Conservation (phyloP, 495 filamentous ascomycete genomes). For the Chaetomium cochliodes region DNA sequence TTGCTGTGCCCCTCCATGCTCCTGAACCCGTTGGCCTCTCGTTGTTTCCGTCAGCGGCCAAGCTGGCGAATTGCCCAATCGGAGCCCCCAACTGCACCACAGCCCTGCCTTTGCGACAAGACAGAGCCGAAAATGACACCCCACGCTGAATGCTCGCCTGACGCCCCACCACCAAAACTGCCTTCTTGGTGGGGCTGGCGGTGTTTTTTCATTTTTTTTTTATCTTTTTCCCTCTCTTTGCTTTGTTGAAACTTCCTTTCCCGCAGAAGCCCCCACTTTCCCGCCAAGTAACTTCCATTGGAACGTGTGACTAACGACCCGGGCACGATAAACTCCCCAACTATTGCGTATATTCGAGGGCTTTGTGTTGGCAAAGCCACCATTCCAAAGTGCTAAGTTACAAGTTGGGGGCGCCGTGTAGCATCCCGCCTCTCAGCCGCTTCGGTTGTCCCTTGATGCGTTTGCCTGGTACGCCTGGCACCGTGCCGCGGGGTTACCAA, state of each 20-base stretch:
- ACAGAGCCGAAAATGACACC: background rate
- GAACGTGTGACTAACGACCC: background rate
- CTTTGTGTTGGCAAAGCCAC: background rate
- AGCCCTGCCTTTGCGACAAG: constrained; percentile 12
- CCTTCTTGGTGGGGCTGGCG: background rate
- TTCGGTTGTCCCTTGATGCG: background rate
- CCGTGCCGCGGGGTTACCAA: background rate
- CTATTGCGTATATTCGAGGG: background rate
- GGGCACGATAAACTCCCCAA: background rate
- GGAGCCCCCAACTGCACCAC: constrained; percentile 2
- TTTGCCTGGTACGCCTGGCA: background rate
- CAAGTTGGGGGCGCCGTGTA: background rate
- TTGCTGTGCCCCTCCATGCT: constrained; percentile 5
- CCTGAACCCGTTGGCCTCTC: background rate
- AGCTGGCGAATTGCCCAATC: constrained; percentile 1
- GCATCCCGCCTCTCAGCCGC: background rate
- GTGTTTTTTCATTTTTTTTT: background rate
- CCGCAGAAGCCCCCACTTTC: background rate
- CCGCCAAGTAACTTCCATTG: background rate
- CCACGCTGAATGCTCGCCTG: constrained; percentile 1
- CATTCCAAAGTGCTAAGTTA: background rate
- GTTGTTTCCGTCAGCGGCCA: background rate
- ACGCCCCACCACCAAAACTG: background rate
- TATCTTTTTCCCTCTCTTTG: background rate
- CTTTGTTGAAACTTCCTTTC: background rate